Conservation (phyloP, 2,329 filamentous ascomycete genomes). For the Fusarium oxysporum region DNA sequence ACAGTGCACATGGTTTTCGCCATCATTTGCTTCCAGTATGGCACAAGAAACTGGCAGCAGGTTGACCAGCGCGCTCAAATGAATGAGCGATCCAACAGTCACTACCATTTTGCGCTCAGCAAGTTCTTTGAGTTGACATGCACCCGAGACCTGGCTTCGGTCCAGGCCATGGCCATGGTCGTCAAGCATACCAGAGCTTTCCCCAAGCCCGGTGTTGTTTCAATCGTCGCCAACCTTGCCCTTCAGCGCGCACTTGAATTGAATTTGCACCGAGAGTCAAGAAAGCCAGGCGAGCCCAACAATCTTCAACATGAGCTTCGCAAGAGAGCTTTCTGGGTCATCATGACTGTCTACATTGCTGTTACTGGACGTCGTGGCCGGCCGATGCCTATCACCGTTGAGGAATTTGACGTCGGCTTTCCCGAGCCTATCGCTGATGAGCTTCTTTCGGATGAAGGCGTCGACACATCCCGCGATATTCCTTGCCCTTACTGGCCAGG, state of each 20-base stretch:
- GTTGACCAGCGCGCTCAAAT: constrained; percentile 65
- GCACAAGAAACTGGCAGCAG: constrained; percentile 73
- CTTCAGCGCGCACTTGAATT: constrained; percentile 78
- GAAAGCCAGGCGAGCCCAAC: constrained; percentile 58
- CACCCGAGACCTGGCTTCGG: constrained; percentile 71
- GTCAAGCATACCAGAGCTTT: constrained; percentile 80
- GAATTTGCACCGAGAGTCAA: constrained; percentile 78
- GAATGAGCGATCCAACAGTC: constrained; percentile 76
- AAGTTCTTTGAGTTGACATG: constrained; percentile 74
- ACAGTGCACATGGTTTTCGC: constrained; percentile 84
- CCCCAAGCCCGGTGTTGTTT: constrained; percentile 81
- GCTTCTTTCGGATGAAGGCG: constrained; percentile 71
- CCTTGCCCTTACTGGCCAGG: constrained; percentile 76
- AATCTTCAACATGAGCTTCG: constrained; percentile 79
- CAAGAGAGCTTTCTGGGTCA: constrained; percentile 81
- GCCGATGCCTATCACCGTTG: constrained; percentile 78
- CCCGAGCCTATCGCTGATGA: constrained; percentile 79
- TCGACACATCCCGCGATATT: constrained; percentile 65
- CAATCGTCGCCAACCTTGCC: constrained; percentile 73
- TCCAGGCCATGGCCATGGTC: constrained; percentile 80
- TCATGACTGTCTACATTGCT: constrained; percentile 74
- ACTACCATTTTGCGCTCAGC: constrained; percentile 81
- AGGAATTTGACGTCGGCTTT: constrained; percentile 83
- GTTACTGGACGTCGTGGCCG: constrained; percentile 80
- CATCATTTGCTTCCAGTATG: constrained; percentile 81